A percentile compares a stretch with the other conserved stretches of the same genome.
phyloP scores from a whole-genome alignment of 257 asterid species.

The Solanum infundibuliforme region DNA sequence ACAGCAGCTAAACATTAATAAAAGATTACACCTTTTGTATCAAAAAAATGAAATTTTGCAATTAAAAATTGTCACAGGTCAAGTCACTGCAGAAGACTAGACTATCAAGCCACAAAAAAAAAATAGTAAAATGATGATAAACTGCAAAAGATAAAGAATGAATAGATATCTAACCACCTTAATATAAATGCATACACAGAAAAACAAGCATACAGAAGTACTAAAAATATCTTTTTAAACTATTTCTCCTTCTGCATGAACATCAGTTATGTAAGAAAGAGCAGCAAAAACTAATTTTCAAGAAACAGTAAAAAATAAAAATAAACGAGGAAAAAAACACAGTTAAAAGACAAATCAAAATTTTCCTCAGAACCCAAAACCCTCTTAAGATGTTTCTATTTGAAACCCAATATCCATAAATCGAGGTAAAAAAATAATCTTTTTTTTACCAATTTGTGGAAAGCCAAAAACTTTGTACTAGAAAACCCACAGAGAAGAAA shows the following conservation, averaged over 20 bases:
- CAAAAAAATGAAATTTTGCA: slow-evolving; percentile 12
- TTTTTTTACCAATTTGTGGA: slow-evolving; percentile 40
- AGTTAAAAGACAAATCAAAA: slow-evolving; percentile 36
- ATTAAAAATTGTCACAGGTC: slow-evolving; percentile 21
- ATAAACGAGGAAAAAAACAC: slow-evolving; percentile 10
- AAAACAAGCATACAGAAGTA: neutral
- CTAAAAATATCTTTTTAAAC: neutral
- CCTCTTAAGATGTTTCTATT: slow-evolving; percentile 30
- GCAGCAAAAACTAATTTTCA: neutral
- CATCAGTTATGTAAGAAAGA: neutral
- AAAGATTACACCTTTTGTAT: neutral
- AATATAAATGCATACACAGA: neutral
- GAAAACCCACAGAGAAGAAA: slow-evolving; percentile 24
- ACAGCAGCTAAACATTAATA: neutral
- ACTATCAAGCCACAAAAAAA: slow-evolving; percentile 16
- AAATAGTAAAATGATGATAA: neutral
- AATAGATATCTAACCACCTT: neutral
- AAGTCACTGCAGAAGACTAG: slow-evolving; percentile 14
- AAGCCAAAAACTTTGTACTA: slow-evolving; percentile 40
- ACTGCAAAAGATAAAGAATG: neutral
- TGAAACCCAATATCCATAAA: slow-evolving; percentile 35
- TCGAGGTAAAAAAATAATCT: slow-evolving; percentile 11
- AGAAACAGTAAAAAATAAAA: neutral
- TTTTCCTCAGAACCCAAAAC: slow-evolving; percentile 23
- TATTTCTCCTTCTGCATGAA: neutral